Conservation (phyloP, 78 protist genomes). For the Dictyostelium capitatum region DNA sequence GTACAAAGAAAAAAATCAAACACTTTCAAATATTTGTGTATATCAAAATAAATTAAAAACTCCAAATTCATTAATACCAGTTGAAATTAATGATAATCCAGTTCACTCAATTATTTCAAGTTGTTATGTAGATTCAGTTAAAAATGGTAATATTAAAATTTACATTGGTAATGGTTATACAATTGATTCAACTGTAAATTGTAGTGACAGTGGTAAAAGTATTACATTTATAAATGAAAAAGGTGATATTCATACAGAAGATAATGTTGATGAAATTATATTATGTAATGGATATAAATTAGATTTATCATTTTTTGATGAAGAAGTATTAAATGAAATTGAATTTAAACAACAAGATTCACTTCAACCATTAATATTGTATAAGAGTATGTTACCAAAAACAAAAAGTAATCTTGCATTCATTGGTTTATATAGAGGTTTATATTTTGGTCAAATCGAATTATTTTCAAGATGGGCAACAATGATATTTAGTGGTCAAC, state of each 20-base stretch:
- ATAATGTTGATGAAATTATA: neutral
- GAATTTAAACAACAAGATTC: conserved; percentile 4
- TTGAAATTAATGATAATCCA: no score
- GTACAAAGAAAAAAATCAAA: no score
- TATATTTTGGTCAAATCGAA: neutral
- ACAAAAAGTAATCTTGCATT: neutral
- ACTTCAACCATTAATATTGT: neutral
- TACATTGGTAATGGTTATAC: neutral
- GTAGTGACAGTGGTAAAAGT: neutral
- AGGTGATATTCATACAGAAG: neutral
- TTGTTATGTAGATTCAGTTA: neutral
- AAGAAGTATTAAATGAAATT: neutral
- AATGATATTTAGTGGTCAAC: conserved; percentile 21
- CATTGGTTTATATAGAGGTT: neutral
- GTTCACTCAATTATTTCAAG: no score
- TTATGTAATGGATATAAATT: conserved; percentile 17
- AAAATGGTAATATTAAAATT: neutral
- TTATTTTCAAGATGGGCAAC: neutral
- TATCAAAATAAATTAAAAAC: no score
- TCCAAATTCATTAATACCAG: no score
- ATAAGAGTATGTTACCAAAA: neutral
- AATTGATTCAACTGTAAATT: neutral
- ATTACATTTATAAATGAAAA: neutral
- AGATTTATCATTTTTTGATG: neutral
- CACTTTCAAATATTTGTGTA: no score